Base-by-base conservation (phyloP, 1,284 basidiomycete genomes). In the Taiwanofungus camphoratus region DNA sequence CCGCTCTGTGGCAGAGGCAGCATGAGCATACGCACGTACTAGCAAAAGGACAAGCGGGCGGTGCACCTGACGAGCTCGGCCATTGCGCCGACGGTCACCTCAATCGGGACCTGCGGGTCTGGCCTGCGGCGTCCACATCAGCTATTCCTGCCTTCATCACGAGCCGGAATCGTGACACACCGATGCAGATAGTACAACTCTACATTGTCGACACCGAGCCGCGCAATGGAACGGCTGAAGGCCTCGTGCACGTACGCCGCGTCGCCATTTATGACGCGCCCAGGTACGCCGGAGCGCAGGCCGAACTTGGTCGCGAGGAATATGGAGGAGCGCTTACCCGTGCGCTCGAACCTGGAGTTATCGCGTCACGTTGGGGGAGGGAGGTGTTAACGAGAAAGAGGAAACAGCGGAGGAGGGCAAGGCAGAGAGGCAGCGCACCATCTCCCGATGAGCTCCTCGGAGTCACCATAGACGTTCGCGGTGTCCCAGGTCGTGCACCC, bases 231-330 rank as follows among this genome's bases (percentile, higher is more conserved):
- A 42, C 52, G 54, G 21, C 66, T 61, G 27, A 63, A 46, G 1
- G 64, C 61, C 39, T 60, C 39, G 18, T 58, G 60, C 31, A 63
- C 63, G 37, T 66, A 66, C 19, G 59, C 61, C 0, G 68, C 60
- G n/a, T 57, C 51, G 20, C 61, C 62, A 41, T 60, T 54, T 23
- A 66, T 42, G 1, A 35, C 11, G 15, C 44, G 46, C 3, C 38
- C 50, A 2, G 39, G 36, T 3, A 44, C 23, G 5, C 43, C 45
- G n/a, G n/a, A n/a, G n/a, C n/a, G n/a, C 40, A 67, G 48, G 0
- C 72, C 75, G 48, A 76, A 77, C 54, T 81, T 81, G 27, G 69
- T 71, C 1, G 69, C 69, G 0, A 73, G 55, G 59, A 72, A 72
- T 37, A 73, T 68, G 33, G 67, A 60, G 41, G 45, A 45, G 24